Evolutionary conservation across 2,329 filamentous ascomycete genomes (phyloP), one percentile per base, ranked within the genome.

Genomic region (Epichloe brachyelytri): DNA sequence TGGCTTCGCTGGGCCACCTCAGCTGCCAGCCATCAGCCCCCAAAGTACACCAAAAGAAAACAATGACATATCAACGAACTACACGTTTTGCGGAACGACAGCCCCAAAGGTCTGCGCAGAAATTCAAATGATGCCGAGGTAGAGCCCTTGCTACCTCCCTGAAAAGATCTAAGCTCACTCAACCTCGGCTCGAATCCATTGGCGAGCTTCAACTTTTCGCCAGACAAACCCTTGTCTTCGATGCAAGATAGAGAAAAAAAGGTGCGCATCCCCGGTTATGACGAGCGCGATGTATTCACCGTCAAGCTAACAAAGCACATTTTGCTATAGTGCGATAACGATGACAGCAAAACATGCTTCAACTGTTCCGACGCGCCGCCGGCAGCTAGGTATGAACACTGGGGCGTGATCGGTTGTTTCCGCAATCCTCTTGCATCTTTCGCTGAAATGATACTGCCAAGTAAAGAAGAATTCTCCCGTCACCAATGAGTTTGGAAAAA

Each of bases 101-200:
- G 46, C 33, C 12, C 33, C 14, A 43, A 39, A 34, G 22, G 41
- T 6, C 15, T 46, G 48, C 55, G 65, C 58, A 67, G 71, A 52
- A 66, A 64, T 33, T 72, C 71, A 5, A 61, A 68, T 10, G 75
- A 77, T 49, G 65, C 71, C 2, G 74, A 77, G 45, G 65, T 69
- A 38, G 76, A 80, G 50, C 70, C 75, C 17, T 63, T 77, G 40
- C 65, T 80, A 3, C 77, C 77, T 7, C 77, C 4, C 58, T 80
- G 51, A 79, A 79, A 61, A 68, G 72, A 55, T 76, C 71, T 49
- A 70, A 75, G 43, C 69, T 74, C 33, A 75, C 73, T 3, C 75
- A 76, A 55, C 71, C 74, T 38, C 71, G 75, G 22, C 64, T 80
- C 2, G 71, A 79, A 58, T 80, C 77, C 17, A 80, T 80, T 44